Base-by-base conservation (phyloP, 345 rosid species). In the Euphorbia pulcherrima region DNA sequence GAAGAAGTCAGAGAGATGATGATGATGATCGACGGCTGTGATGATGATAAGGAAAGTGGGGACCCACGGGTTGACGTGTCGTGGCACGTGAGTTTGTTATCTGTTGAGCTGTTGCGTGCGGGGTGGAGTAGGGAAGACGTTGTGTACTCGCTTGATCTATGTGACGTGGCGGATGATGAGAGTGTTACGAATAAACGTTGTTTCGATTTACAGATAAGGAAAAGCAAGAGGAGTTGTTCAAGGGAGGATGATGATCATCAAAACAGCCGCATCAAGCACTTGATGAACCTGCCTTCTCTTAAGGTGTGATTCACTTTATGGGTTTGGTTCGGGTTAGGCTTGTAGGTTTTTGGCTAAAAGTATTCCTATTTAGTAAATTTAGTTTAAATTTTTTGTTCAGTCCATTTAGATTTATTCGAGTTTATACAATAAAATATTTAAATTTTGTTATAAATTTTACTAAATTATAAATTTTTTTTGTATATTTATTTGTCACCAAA, bases 1-100 rank as follows among this genome's bases (percentile, higher is more conserved):
- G 90, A 85, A 16, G 98, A 92, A 57, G 90, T 92, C 16, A 78
- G 81, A 23, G 91, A 92, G 55, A 87, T 90, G 92, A n/a, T n/a
- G n/a, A n/a, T n/a, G n/a, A n/a, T n/a, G n/a, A 44, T 63, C 37
- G 51, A 50, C 69, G 59, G 47, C 17, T 20, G 58, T 30, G 59
- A 50, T 48, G 47, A 58, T 5, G 75, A 76, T 23, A 37, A 0
- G 58, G 29, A 21, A 3, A 4, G 48, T 50, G 75, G 60, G n/a
- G 39, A 58, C 52, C 62, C 58, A 40, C 30, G 17, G 17, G 7
- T 54, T 65, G 83, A 71, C 16, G 65, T 72, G 33, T 71, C 29
- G 5, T 28, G 69, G 78, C 81, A 77, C 57, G 62, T 68, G 75
- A 62, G 69, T 26, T 41, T 65, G 7, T 44, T 79, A 73, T 74